These are phyloP conservation scores for Capsella bursapastoris DNA, from an alignment of 345 rosid genomes.

Conservation along the genomic window DNA sequence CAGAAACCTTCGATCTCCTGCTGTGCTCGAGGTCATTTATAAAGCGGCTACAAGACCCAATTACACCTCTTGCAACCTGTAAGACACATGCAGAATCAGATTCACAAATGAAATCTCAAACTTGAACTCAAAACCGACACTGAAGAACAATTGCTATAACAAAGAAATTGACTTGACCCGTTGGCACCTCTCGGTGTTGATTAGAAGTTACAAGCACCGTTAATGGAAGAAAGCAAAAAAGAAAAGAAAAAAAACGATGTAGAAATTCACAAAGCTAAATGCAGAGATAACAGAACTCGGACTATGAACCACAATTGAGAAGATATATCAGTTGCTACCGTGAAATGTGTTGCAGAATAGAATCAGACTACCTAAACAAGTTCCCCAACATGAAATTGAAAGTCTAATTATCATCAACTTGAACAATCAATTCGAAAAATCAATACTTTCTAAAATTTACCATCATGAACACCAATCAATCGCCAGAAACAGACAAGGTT, in stretches of 20 bases:
- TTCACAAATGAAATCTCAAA: slow-evolving; percentile 7
- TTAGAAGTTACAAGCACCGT: neutral
- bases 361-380: slow-evolving; percentile 3
- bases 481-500: slow-evolving; percentile 7
- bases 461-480: neutral
- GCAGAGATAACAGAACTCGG: slow-evolving; percentile 8
- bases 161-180: slow-evolving; percentile 3
- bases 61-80: slow-evolving; percentile 24
- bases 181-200: neutral
- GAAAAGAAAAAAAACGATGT: too few relatives aligned
- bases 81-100: slow-evolving; percentile 9
- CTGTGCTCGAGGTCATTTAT: slow-evolving; percentile 42
- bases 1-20: slow-evolving; percentile 46
- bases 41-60: slow-evolving; percentile 35
- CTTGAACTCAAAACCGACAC: neutral
- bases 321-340: neutral
- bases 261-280: neutral
- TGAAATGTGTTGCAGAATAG: neutral
- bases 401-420: neutral
- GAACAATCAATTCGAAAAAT: neutral
- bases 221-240: too few relatives aligned
- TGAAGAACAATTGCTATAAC: too few relatives aligned
- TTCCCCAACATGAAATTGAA: neutral
- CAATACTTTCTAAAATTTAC: slow-evolving; percentile 18
- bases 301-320: neutral